Evolutionary conservation across 2,329 filamentous ascomycete genomes (phyloP), one percentile per base, ranked within the genome.

Genomic region (Aspergillus neotritici): DNA sequence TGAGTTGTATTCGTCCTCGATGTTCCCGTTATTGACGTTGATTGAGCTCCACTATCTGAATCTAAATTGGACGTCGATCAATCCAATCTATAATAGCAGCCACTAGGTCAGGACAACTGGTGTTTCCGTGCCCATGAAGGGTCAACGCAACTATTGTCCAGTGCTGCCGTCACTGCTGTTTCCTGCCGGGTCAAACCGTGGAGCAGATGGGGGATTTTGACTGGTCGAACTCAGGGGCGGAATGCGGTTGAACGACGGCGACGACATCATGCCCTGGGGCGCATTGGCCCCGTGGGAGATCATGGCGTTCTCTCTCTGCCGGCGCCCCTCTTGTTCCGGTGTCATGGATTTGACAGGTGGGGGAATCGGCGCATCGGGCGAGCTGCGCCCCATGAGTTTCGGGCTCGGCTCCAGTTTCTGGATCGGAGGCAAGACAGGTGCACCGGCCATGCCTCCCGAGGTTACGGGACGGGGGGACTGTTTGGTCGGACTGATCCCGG

Each of bases 401-500:
- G 67, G 67, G 44, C 67, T 70, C 4, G 67, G 67, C 33, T 70
- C 63, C 7, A 70, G 52, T 52, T 54, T 60, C 46, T 65, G 66
- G 5, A 70, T 63, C 2, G 67, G 67, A 17, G 67, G 67, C 14
- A 70, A 51, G 8, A 70, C 56, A 1, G 66, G 57, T 2, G 65
- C 61, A 4, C 61, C 60, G 6, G 57, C 53, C 37, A 66, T 52
- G 31, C 60, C 53, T 37, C 61, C 61, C 11, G 60, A 60, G 15
- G 64, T 67, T 43, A 63, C 52, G 2, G 64, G 62, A 6, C 66
- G 61, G 21, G 69, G 67, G 9, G 68, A 70, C 37, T 72, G 66
- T 47, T 73, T 73, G 11, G 61, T 71, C 10, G 70, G 70, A 25
- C 70, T 73, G 17, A 72, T 64, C 2, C 70, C 70, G 1, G 70